phyloP scores from a whole-genome alignment of 2,329 filamentous ascomycete species.

The Rhytidhysteron rufulum region DNA sequence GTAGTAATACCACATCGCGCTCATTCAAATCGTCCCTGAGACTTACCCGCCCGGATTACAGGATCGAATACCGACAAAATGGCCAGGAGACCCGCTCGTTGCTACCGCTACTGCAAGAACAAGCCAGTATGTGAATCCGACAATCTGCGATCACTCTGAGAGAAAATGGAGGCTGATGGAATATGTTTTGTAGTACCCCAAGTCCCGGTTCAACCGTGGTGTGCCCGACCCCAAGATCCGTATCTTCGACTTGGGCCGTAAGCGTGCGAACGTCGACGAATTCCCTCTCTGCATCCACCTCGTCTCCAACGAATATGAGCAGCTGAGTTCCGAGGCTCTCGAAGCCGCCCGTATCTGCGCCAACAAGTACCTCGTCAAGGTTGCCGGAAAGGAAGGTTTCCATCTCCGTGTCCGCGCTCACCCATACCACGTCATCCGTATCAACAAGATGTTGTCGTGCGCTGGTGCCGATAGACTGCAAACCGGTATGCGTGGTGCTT shows the following conservation, averaged over 20 bases:
- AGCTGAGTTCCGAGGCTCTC: slow-evolving; percentile 98
- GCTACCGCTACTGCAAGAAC: slow-evolving; percentile 99
- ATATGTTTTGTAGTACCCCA: slow-evolving; percentile 76
- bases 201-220: slow-evolving; percentile 99
- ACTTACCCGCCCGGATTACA: not conserved
- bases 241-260: slow-evolving; percentile 98
- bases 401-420: slow-evolving; percentile 77
- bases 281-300: slow-evolving; percentile 98
- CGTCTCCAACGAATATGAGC: slow-evolving; percentile 93
- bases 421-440: slow-evolving; percentile 99
- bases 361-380: slow-evolving; percentile 88
- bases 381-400: slow-evolving; percentile 68
- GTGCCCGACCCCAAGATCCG: slow-evolving; percentile 77
- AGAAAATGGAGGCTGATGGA: slow-evolving; percentile 1
- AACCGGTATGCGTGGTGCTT: slow-evolving; percentile 99
- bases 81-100: slow-evolving; percentile 98
- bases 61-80: slow-evolving; percentile 67
- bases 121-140: slow-evolving; percentile 63
- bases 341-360: slow-evolving; percentile 99
- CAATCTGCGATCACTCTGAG: not conserved
- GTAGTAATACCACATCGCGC: not conserved
- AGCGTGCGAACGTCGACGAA: slow-evolving; percentile 98
- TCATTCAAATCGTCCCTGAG: not conserved
- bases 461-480: slow-evolving; percentile 34
- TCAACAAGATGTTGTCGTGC: slow-evolving; percentile 91